A percentile compares a stretch with the other conserved stretches of the same genome.
Evolutionary conservation across 2,329 filamentous ascomycete species (phyloP).

Genomic region (Colletotrichum siamense): DNA sequence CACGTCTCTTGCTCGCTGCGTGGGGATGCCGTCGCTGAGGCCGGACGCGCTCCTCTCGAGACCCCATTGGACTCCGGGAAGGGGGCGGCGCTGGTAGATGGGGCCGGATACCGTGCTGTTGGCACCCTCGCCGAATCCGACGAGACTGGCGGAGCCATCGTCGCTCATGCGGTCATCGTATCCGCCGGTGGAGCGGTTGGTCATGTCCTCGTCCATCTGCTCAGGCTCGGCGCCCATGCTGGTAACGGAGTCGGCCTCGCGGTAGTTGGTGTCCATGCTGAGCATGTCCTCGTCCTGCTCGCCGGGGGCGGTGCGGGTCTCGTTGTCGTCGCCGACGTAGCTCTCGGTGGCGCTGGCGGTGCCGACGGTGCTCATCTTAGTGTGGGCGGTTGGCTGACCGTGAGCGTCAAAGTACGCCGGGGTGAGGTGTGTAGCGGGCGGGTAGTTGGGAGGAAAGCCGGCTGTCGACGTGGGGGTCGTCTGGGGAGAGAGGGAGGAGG

Average conservation of each 20-base stretch:
- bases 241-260: constrained; percentile 64
- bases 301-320: constrained; percentile 56
- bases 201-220: constrained; percentile 60
- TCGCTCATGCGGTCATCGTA: constrained; percentile 82
- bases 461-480: constrained; percentile 56
- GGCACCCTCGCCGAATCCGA: constrained; percentile 92
- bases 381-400: constrained; percentile 69
- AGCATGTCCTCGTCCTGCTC: constrained; percentile 70
- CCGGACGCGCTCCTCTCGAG: constrained; percentile 59
- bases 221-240: constrained; percentile 51
- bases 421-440: constrained; percentile 43
- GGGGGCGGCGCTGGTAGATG: constrained; percentile 63
- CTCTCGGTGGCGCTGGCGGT: constrained; percentile 88
- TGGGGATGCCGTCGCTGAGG: constrained; percentile 49
- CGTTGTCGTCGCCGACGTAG: constrained; percentile 60
- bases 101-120: constrained; percentile 84
- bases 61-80: constrained; percentile 45
- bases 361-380: constrained; percentile 88
- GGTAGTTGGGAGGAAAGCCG: constrained; percentile 46
- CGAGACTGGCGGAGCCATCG: constrained; percentile 81
- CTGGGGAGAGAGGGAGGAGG: constrained; percentile 51
- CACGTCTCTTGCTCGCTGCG: constrained; percentile 37
- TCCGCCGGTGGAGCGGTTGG: constrained; percentile 52
- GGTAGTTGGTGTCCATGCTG: constrained; percentile 69
- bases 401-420: constrained; percentile 83